phyloP scores from a whole-genome alignment of 805 yeast genomes.

The Priceomyces medius region DNA sequence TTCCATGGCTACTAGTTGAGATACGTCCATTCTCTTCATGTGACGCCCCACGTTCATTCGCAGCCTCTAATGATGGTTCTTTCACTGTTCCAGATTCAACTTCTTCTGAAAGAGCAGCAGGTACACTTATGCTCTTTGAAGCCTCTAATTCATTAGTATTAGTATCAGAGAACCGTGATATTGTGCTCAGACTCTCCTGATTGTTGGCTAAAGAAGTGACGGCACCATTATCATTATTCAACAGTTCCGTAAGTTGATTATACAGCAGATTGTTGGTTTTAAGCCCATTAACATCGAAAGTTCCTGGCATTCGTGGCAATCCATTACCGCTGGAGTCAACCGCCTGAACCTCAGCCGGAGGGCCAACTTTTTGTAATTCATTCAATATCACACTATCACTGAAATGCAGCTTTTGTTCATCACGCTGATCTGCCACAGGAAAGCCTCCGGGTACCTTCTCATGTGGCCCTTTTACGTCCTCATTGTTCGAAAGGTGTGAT shows the following conservation, averaged over 20 bases:
- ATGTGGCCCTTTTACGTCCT: background rate
- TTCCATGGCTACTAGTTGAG: background rate
- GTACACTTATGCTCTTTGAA: background rate
- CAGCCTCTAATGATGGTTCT: background rate
- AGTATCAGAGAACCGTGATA: background rate
- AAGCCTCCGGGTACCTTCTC: background rate
- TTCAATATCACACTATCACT: background rate
- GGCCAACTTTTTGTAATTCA: too few species aligned
- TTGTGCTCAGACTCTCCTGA: constrained; percentile 5
- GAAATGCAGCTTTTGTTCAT: background rate
- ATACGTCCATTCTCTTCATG: background rate
- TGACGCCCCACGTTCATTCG: background rate
- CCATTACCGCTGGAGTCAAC: constrained; percentile 4
- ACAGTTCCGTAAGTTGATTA: constrained; percentile 11
- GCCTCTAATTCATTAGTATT: background rate
- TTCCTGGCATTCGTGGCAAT: constrained; percentile 25
- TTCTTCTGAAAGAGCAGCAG: background rate
- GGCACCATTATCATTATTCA: constrained; percentile 6
- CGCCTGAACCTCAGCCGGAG: too few species aligned
- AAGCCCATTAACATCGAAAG: constrained; percentile 21
- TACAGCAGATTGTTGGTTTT: constrained; percentile 11
- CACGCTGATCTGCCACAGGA: background rate
- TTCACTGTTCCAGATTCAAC: background rate
- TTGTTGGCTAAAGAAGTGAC: constrained; percentile 2
- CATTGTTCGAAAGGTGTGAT: background rate